A percentile compares a stretch with the other conserved stretches of the same genome.
Conservation (phyloP, 1,284 basidiomycete genomes). For the Malassezia yamatoensis region DNA sequence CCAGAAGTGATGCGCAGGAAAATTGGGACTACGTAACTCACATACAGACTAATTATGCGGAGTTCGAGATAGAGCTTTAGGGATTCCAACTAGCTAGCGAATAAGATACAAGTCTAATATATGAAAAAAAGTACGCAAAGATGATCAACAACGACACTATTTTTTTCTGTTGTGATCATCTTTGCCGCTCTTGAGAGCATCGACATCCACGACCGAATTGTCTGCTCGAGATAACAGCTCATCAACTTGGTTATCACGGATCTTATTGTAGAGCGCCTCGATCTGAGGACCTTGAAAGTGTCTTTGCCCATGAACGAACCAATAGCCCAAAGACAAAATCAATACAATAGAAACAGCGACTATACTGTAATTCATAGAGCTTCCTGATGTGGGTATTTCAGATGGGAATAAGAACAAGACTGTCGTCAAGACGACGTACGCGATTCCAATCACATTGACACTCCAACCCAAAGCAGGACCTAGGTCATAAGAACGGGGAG, state of each 20-base stretch:
- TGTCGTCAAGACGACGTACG: slow-evolving; percentile 30
- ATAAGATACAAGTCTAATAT: no score
- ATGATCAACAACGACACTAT: neutral
- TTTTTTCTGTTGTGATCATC: neutral
- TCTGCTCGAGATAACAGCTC: neutral
- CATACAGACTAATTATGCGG: slow-evolving; percentile 56
- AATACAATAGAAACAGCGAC: neutral
- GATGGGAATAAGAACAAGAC: neutral
- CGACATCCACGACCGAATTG: neutral
- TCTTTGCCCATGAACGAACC: neutral
- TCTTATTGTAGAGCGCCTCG: neutral
- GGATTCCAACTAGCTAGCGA: no score
- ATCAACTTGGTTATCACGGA: neutral
- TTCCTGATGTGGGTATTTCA: neutral
- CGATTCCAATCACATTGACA: slow-evolving; percentile 49
- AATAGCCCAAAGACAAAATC: neutral
- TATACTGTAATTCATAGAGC: neutral
- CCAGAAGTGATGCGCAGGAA: slow-evolving; percentile 59
- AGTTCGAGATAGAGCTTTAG: no score
- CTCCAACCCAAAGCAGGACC: neutral
- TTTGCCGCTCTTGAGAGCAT: neutral
- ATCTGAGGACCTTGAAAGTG: neutral
- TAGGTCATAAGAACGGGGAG: neutral
- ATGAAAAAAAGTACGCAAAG: no score
- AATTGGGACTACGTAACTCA: slow-evolving; percentile 61